Base-by-base conservation (phyloP, 129 eudicot genomes). In the Escallonia rubra region DNA sequence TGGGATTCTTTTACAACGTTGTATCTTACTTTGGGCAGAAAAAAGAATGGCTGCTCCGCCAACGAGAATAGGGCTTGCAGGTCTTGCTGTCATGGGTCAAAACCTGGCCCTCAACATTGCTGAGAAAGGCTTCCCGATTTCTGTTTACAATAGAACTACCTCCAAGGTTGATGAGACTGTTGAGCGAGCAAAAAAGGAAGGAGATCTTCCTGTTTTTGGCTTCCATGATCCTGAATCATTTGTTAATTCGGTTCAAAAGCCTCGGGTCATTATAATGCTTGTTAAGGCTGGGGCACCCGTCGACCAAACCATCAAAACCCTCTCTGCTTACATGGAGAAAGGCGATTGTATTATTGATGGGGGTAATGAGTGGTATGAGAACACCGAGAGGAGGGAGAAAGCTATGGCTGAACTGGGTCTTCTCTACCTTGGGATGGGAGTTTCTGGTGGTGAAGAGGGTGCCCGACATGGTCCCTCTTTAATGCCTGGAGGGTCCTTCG, bases 31-130 rank as follows among this genome's bases (percentile, higher is more conserved):
- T 8, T 9, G 55, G 10, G 55, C 55, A 50, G 73, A 45, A 70
- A 65, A 75, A 42, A 62, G 74, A 63, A 86, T 87, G 95, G 74
- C 95, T 23, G 42, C 86, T 58, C 55, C 55, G 4, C 81, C 71
- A 64, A 80, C 95, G 69, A 87, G 90, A 82, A 87, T 83, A 12
- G 95, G 95, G 51, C 95, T 87, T n/a, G 89, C 87, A 47, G 95
- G 95, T 64, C 89, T 87, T 46, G 95, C 95, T 14, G 90, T 87
- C 65, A 87, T 87, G 95, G 95, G 95, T 34, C 90, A 87, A 78
- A 87, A 87, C 54, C 90, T 87, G 23, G 95, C 95, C 72, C 95
- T 87, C 48, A 87, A 87, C 79, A 87, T 87, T 56, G 89, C 95
- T 4, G 95, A 86, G 62, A 87, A 87, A 86, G 94, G 94, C 44